Conservation (phyloP, 2,329 filamentous ascomycete genomes). For the Coleophoma crateriformis region DNA sequence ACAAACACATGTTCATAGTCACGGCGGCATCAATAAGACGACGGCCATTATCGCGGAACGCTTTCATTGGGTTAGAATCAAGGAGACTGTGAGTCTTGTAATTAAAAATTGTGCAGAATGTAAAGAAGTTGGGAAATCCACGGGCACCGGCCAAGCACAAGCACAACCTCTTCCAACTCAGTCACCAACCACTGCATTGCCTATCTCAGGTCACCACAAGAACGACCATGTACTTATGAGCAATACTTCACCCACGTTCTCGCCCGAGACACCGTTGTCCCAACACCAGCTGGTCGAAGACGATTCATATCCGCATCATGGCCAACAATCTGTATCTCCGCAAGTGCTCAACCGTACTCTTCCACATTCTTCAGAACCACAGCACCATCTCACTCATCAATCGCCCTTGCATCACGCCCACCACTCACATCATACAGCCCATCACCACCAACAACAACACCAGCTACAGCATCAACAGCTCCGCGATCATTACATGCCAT, state of each 20-base stretch:
- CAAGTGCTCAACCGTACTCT: conserved; percentile 23
- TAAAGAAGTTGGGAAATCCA: conserved; percentile 65
- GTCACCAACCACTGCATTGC: conserved; percentile 6
- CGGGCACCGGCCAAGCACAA: conserved; percentile 16
- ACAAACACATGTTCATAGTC: conserved; percentile 61
- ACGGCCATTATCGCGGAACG: conserved; percentile 89
- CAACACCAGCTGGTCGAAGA: conserved; percentile 4
- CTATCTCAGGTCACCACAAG: conserved; percentile 1
- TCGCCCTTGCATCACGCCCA: conserved; percentile 9
- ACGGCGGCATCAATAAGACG: conserved; percentile 97
- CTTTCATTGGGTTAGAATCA: conserved; percentile 97
- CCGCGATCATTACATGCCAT: conserved; percentile 19
- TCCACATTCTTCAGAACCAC: conserved; percentile 10
- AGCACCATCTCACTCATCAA: conserved; percentile 6
- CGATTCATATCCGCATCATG: conserved; percentile 13
- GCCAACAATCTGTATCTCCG: conserved; percentile 23
- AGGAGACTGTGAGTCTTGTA: conserved; percentile 91
- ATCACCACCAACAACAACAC: neutral
- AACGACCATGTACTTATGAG: neutral
- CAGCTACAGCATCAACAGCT: conserved; percentile 28
- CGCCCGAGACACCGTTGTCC: conserved; percentile 7
- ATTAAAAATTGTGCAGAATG: conserved; percentile 89
- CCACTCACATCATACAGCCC: neutral
- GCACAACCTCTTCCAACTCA: conserved; percentile 15
- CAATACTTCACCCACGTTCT: neutral